Conservation (phyloP, 495 filamentous ascomycete species). For the Talaromyces proteolyticus region DNA sequence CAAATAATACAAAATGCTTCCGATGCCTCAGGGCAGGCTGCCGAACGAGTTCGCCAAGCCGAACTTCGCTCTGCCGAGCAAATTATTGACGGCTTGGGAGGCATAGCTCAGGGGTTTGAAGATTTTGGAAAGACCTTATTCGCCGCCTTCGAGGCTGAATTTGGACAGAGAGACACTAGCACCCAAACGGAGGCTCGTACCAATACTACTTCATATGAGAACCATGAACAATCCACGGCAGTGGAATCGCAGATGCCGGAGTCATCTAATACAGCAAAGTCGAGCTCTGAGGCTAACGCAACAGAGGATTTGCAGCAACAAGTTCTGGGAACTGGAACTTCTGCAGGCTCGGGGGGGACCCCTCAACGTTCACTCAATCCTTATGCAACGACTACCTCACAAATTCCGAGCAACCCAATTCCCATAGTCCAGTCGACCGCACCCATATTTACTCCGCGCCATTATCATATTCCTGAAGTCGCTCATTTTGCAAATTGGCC, state of each 20-base stretch:
- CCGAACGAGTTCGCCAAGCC: constrained; percentile 27
- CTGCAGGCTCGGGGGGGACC: too few relatives aligned
- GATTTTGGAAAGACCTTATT: constrained; percentile 35
- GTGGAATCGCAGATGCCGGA: not conserved
- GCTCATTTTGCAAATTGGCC: constrained; percentile 3
- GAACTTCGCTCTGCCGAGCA: constrained; percentile 35
- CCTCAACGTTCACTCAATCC: not conserved
- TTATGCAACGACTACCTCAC: not conserved
- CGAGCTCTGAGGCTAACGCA: not conserved
- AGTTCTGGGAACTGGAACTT: not conserved
- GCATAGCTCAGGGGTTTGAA: constrained; percentile 40
- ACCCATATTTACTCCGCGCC: not conserved
- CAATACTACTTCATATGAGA: not conserved
- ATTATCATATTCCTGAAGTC: not conserved
- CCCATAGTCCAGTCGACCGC: not conserved
- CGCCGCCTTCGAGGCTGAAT: constrained; percentile 33
- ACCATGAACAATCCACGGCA: not conserved
- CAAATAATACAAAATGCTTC: constrained; percentile 35
- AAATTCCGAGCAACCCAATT: not conserved
- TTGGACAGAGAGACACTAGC: constrained; percentile 14
- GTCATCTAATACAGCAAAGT: not conserved
- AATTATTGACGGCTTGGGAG: constrained; percentile 32
- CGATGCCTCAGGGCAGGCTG: constrained; percentile 26
- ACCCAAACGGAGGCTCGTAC: not conserved
- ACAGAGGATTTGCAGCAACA: not conserved